Evolutionary conservation across 75 land plant species (phyloP), one percentile per base, ranked within the genome.

Genomic region (Cupressus sempervirens): DNA sequence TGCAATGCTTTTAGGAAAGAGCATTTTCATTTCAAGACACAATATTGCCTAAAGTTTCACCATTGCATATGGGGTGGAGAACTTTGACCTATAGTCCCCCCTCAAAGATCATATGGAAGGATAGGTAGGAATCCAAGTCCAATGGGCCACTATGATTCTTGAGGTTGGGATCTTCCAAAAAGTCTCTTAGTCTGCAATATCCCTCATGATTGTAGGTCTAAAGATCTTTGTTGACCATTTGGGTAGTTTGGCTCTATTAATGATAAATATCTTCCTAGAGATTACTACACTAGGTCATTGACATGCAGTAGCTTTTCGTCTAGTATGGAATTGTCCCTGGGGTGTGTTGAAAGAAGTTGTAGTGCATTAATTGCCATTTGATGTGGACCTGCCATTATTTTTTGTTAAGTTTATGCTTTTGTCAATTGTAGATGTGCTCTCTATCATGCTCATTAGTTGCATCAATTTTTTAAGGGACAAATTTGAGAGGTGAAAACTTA

Each of bases 101-200:
- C 93, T 15, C 91, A 90, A 79, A 88, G 91, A 82, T 88, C 91
- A 50, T 88, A 86, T 81, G 89, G 91, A 12, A 75, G 94, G 30
- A 89, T 91, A 46, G 86, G 93, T 10, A 85, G 94, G 45, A 90
- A 94, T 84, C 93, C 92, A 26, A 92, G 93, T 80, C 94, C 93
- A 14, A 82, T 91, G 40, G 92, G 88, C 30, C 90, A 92, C 1
- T 86, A 89, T 58, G 87, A 91, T 34, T 86, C 86, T 20, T 86
- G 94, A 34, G 88, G 91, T 23, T 83, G 89, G 87, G 96, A 95
- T 74, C 84, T 72, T 65, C 98, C 94, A 2, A 96, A 94, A 15
- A 96, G 96, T 87, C 94, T 95, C 56, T 76, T 96, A 11, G 98
- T 96, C 84, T 92, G 98, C 30, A 96, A 96, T 86, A 90, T 96